Percentiles rank a stretch among this genome's conserved stretches.
Conservation (phyloP, 1,284 basidiomycete genomes). For the Gomphus sp. region DNA sequence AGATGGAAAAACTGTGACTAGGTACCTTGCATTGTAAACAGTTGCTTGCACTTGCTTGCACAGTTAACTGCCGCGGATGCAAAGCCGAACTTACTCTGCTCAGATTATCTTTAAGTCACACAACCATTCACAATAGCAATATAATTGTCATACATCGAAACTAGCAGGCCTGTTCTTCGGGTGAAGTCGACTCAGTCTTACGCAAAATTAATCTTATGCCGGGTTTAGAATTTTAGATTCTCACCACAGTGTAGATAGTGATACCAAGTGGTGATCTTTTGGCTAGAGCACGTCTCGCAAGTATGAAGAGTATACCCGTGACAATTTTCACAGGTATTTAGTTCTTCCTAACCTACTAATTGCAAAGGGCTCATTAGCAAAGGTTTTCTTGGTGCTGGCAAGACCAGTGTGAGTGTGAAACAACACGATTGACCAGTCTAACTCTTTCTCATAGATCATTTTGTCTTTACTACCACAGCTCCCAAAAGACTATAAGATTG, state of each 20-base stretch:
- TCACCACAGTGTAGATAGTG: not conserved
- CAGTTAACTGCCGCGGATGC: not conserved
- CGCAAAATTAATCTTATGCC: too few relatives aligned
- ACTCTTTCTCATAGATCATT: constrained; percentile 37
- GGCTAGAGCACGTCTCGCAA: not conserved
- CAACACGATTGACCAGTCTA: not conserved
- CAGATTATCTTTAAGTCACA: not conserved
- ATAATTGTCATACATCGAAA: too few relatives aligned
- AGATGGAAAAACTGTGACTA: not conserved
- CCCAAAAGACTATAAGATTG: constrained; percentile 75
- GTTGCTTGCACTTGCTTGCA: not conserved
- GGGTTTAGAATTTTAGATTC: too few relatives aligned
- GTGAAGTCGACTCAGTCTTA: too few relatives aligned
- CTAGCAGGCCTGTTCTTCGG: too few relatives aligned
- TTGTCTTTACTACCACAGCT: constrained; percentile 74
- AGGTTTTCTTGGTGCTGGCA: constrained; percentile 24
- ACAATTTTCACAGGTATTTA: constrained; percentile 13
- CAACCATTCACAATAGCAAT: too few relatives aligned
- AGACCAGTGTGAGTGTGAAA: constrained; percentile 21
- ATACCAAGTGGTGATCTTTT: not conserved
- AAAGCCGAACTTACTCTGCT: not conserved
- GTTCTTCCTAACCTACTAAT: not conserved
- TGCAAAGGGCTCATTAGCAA: not conserved
- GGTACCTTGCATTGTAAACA: not conserved
- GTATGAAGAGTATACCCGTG: constrained; percentile 7